Evolutionary conservation across 1,139 yeast genomes (phyloP).

Genomic region (Taiozyma sp.): DNA sequence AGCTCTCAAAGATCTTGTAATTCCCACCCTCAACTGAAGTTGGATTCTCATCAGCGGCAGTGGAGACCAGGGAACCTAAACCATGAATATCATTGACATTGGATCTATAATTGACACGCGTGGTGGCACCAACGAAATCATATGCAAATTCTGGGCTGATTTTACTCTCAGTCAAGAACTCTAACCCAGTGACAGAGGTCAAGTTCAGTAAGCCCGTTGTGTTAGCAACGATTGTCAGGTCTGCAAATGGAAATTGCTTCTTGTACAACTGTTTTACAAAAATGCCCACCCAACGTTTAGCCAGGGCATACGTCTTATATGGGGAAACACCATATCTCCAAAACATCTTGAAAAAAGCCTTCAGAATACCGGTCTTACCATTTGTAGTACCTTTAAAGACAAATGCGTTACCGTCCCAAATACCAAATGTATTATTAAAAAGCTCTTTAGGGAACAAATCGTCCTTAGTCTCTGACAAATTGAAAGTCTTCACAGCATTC

Average conservation of each 20-base stretch:
- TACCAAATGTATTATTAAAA: slow-evolving; percentile 23
- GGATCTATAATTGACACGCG: slow-evolving; percentile 38
- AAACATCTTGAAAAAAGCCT: slow-evolving; percentile 19
- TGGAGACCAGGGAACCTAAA: slow-evolving; percentile 33
- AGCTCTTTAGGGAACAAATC: slow-evolving; percentile 8
- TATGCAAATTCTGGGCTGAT: slow-evolving; percentile 23
- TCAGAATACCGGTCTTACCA: slow-evolving; percentile 1
- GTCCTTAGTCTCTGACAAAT: slow-evolving; percentile 20
- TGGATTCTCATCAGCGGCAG: slow-evolving; percentile 30
- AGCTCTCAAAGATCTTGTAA: slow-evolving; percentile 33
- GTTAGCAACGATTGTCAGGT: slow-evolving; percentile 10
- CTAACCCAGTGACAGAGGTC: slow-evolving; percentile 22
- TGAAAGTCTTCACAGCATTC: slow-evolving; percentile 31
- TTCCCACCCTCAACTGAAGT: slow-evolving; percentile 36
- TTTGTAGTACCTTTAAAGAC: slow-evolving; percentile 7
- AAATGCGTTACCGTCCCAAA: slow-evolving; percentile 36
- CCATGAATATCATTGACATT: slow-evolving; percentile 33
- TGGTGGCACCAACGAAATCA: slow-evolving; percentile 33
- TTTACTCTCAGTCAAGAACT: slow-evolving; percentile 21
- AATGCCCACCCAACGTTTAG: slow-evolving; percentile 7
- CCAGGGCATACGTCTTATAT: slow-evolving; percentile 15
- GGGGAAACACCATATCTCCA: slow-evolving; percentile 27
- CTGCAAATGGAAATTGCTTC: slow-evolving; percentile 20
- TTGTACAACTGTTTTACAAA: slow-evolving; percentile 22
- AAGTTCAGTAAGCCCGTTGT: slow-evolving; percentile 23